These are phyloP conservation scores for Peronospora farinosa DNA, from an alignment of 352 stramenopile genomes.

Conservation along the genomic window DNA sequence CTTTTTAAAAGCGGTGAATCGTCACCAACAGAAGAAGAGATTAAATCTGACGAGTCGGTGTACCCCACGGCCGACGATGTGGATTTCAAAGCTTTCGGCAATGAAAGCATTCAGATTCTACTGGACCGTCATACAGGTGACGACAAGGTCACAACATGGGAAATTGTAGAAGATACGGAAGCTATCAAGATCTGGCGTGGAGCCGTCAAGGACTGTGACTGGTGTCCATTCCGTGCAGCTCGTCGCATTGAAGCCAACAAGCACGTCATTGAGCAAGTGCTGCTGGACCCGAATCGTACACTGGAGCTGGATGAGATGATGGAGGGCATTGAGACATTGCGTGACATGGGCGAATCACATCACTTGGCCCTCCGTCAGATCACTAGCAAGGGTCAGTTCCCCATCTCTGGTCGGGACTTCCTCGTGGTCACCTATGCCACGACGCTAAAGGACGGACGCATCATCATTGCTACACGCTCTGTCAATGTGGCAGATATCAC, in stretches of 20 bases:
- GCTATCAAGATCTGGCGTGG: conserved; percentile 56
- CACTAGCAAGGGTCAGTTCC: conserved; percentile 73
- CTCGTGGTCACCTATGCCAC: conserved; percentile 58
- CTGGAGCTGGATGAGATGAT: conserved; percentile 81
- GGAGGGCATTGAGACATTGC: conserved; percentile 51
- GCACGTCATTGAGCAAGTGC: conserved; percentile 41
- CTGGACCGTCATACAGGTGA: conserved; percentile 51
- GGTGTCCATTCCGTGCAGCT: conserved; percentile 63
- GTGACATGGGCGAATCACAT: conserved; percentile 45
- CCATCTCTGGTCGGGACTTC: conserved; percentile 67
- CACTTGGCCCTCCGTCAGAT: conserved; percentile 63
- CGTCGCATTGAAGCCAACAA: conserved; percentile 53
- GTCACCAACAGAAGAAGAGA: conserved; percentile 24
- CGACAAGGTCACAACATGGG: conserved; percentile 67
- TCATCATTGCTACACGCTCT: conserved; percentile 65
- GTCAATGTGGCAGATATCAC: conserved; percentile 42
- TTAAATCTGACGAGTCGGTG: conserved; percentile 21
- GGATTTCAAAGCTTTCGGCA: conserved; percentile 53
- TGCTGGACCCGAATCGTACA: conserved; percentile 57
- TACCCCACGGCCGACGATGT: conserved; percentile 51
- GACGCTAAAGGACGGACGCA: conserved; percentile 42
- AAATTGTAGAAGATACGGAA: conserved; percentile 50
- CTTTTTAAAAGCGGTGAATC: conserved; percentile 29
- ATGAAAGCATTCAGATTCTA: conserved; percentile 63
- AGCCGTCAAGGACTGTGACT: conserved; percentile 52